Conservation (phyloP, 129 eudicot species). For the sunflower (Helianthus annuus) region HanXRQr2.0-SUNRISE NC_035446.2:137857595-137858094, state of each 20-base stretch:
- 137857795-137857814: slow-evolving; percentile 44
- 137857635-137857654: slow-evolving; percentile 81
- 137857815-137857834: slow-evolving; percentile 48
- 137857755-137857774: slow-evolving; percentile 72
- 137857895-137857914: slow-evolving; percentile 79
- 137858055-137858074: slow-evolving; percentile 43
- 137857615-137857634: slow-evolving; percentile 63
- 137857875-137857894: slow-evolving; percentile 56
- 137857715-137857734: slow-evolving; percentile 61
- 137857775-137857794: slow-evolving; percentile 70
- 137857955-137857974: slow-evolving; percentile 9
- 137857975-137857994: slow-evolving; percentile 20
- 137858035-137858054: slow-evolving; percentile 64
- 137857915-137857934: slow-evolving; percentile 86
- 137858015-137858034: slow-evolving; percentile 6
- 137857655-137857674: slow-evolving; percentile 70
- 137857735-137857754: slow-evolving; percentile 71
- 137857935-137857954: slow-evolving; percentile 95
- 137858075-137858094: slow-evolving; percentile 49
- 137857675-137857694: slow-evolving; percentile 40
- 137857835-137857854: slow-evolving; percentile 72
- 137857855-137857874: slow-evolving; percentile 69
- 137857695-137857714: slow-evolving; percentile 65
- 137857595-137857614: slow-evolving; percentile 71
- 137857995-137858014: background rate